Conservation (phyloP, 192 early-diverging fungal species). For the Linnemannia zychae region DNA sequence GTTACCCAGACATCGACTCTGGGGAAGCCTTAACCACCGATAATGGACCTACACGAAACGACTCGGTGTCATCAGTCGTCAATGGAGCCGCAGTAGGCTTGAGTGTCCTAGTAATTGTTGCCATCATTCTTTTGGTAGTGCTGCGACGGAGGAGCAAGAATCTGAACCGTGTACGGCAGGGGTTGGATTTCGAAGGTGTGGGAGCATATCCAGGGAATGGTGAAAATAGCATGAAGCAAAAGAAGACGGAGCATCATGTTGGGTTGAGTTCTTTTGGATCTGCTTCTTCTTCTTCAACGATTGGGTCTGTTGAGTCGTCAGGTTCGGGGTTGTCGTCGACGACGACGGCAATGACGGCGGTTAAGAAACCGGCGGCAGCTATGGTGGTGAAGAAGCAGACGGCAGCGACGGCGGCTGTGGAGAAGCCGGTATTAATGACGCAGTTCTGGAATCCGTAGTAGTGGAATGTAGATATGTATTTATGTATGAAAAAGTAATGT, state of each 20-base stretch:
- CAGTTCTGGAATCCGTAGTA: slow-evolving; percentile 38
- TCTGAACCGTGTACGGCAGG: neutral
- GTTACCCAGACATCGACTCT: no score
- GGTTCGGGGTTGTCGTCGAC: neutral
- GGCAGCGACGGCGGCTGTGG: no score
- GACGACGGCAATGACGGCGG: neutral
- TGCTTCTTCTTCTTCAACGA: neutral
- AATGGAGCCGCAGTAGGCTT: neutral
- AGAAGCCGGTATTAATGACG: neutral
- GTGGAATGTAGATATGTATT: neutral
- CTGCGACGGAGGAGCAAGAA: neutral
- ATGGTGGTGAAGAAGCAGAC: neutral
- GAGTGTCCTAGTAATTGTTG: neutral
- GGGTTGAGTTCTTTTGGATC: slow-evolving; percentile 23
- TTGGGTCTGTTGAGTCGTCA: neutral
- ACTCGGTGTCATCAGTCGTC: no score
- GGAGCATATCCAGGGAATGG: neutral
- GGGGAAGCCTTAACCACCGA: no score
- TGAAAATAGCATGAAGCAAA: neutral
- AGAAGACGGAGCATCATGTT: slow-evolving; percentile 13
- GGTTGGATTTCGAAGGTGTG: neutral
- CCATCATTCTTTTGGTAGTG: neutral
- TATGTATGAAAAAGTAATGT: no score
- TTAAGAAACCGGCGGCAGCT: no score
- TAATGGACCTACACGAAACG: no score